Evolutionary conservation across 2,329 filamentous ascomycete species (phyloP), one percentile per base, ranked within the genome.

Genomic region (Gliomastix tumulicola): DNA sequence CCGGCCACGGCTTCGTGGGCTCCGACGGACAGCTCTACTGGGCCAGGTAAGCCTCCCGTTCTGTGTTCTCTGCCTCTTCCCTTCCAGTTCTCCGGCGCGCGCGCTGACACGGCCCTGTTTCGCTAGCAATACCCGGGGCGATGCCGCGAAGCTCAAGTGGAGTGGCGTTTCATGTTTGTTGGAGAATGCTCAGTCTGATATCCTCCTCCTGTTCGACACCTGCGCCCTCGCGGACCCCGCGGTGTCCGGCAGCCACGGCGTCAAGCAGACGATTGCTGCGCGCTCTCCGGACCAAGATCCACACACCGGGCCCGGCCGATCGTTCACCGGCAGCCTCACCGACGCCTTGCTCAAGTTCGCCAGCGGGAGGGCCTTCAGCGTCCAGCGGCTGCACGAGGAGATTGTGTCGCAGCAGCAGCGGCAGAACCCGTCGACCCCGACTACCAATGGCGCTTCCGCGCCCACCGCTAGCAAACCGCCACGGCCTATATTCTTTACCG

Each of bases 241-340:
- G 2, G 55, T 66, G 35, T 60, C 67, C 5, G 69, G 71, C 18
- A 71, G 68, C 40, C 66, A 72, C 46, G 76, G 75, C 20, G 57
- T 69, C 16, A 82, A 82, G 53, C 76, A 82, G 51, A 69, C 69
- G 31, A 79, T 82, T 45, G 76, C 77, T 6, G 74, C 76, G n/a
- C 73, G 65, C 46, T 66, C 63, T 2, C 62, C 68, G 7, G 76
- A 79, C 32, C 66, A 70, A 38, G 62, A 56, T 35, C 49, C 54
- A 10, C 57, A 60, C 27, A 69, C 71, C 22, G 51, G 61, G 19
- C 55, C 60, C n/a, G 54, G 64, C n/a, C 65, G 63, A 30, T 75
- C 74, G 2, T 82, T 82, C 44, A 79, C 76, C 0, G 67, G 65
- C n/a, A 68, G 67, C 42, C 56, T 82, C 15, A 60, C 65, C 19